A percentile compares a stretch with the other conserved stretches of the same genome.
Evolutionary conservation across 768 basidiomycete genomes (phyloP).

Genomic region (Tricholoma matsutake): DNA sequence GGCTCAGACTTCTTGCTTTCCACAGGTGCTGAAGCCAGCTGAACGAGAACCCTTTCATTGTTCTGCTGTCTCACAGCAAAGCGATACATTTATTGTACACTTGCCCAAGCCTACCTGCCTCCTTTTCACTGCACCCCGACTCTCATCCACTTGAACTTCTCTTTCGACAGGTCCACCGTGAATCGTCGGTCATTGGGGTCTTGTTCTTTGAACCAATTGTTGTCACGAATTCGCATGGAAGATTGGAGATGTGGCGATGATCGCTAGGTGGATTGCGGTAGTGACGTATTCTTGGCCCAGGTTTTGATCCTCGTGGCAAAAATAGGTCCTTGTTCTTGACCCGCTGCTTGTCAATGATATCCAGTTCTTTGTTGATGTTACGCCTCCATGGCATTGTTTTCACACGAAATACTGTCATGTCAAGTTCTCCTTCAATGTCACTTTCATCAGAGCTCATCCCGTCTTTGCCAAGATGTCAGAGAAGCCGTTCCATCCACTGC

Average conservation of each 20-base stretch:
- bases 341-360: no score
- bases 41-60: not conserved
- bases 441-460: no score
- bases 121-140: not conserved
- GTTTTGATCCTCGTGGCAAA: not conserved
- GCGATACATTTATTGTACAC: not conserved
- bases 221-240: conserved; percentile 1
- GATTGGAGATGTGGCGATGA: not conserved
- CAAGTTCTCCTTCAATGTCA: no score
- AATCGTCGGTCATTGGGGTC: not conserved
- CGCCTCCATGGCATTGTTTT: no score
- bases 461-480: conserved; percentile 8
- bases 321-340: conserved; percentile 9
- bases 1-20: no score
- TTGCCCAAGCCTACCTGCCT: not conserved
- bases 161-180: not conserved
- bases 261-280: not conserved
- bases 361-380: no score
- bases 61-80: not conserved
- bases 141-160: not conserved
- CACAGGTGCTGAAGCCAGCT: no score
- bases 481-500: conserved; percentile 7
- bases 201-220: not conserved
- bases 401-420: no score
- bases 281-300: not conserved